Evolutionary conservation across 2,329 filamentous ascomycete genomes (phyloP).

Genomic region (Ophiosphaerella narmari): DNA sequence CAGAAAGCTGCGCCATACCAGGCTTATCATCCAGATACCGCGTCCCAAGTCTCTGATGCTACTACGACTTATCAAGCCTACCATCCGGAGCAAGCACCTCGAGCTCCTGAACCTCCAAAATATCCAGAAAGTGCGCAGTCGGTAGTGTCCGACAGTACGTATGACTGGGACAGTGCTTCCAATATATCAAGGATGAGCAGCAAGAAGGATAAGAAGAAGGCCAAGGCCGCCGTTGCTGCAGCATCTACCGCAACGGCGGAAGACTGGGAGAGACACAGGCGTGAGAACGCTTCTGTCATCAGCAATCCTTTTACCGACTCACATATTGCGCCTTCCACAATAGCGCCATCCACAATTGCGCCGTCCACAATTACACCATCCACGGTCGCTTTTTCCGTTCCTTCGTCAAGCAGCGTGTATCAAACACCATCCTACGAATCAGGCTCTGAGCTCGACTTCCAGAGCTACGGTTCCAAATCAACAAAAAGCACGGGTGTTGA

Average conservation of each 20-base stretch:
- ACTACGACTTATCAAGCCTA: constrained; percentile 37
- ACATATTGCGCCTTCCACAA: constrained; percentile 25
- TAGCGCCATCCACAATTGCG: constrained; percentile 25
- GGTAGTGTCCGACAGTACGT: constrained; percentile 28
- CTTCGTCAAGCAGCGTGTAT: constrained; percentile 34
- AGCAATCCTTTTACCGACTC: constrained; percentile 37
- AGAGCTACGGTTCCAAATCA: constrained; percentile 9
- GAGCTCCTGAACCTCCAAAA: constrained; percentile 21
- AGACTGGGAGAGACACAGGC: constrained; percentile 20
- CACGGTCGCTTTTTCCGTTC: constrained; percentile 19
- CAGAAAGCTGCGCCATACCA: constrained; percentile 32
- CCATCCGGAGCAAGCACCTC: constrained; percentile 26
- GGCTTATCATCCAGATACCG: constrained; percentile 11
- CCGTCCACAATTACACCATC: constrained; percentile 16
- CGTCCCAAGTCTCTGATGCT: constrained; percentile 16
- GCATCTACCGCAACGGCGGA: constrained; percentile 23
- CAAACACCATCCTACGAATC: constrained; percentile 49
- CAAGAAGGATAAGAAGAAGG: constrained; percentile 41
- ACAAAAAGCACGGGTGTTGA: constrained; percentile 43
- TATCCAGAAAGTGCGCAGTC: constrained; percentile 37
- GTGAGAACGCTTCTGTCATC: constrained; percentile 23
- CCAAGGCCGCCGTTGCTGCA: constrained; percentile 23
- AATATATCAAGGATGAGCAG: constrained; percentile 32
- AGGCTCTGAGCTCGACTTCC: constrained; percentile 47
- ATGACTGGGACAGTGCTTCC: constrained; percentile 26